Evolutionary conservation across 106 monocot genomes (phyloP).

Genomic region (Dendrobium officinale): DNA sequence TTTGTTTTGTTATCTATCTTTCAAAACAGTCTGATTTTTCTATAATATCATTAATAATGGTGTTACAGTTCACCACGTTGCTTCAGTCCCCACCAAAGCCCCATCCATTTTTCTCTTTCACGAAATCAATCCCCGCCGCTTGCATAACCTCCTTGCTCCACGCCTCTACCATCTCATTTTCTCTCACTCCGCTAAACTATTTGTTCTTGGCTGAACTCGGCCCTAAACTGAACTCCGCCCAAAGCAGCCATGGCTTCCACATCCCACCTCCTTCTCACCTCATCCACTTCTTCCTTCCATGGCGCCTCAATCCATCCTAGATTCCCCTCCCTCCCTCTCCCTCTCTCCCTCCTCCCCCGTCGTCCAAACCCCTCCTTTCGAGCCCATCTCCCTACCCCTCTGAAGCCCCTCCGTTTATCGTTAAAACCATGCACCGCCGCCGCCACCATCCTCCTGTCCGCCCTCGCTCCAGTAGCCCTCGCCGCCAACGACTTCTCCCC

Average conservation of each 20-base stretch:
- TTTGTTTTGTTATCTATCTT: too few species aligned
- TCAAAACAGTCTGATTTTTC: not conserved
- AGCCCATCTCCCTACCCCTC: constrained; percentile 15
- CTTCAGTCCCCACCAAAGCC: not conserved
- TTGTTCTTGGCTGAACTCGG: not conserved
- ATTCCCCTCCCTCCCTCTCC: constrained; percentile 18
- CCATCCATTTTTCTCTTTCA: not conserved
- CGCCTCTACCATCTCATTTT: too few species aligned
- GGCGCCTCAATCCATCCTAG: not conserved
- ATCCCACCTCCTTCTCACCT: not conserved
- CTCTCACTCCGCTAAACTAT: too few species aligned
- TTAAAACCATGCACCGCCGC: constrained; percentile 26
- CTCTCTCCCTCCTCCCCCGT: constrained; percentile 28
- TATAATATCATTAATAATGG: not conserved
- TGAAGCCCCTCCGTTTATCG: not conserved
- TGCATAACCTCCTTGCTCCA: too few species aligned
- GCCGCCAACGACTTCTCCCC: constrained; percentile 31
- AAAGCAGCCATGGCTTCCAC: constrained; percentile 1
- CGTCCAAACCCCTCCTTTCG: constrained; percentile 20
- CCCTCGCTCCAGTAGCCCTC: constrained; percentile 16
- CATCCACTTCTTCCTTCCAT: not conserved
- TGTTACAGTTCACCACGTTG: constrained; percentile 2
- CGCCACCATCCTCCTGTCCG: constrained; percentile 28
- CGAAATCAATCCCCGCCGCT: not conserved
- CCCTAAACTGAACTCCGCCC: not conserved